Evolutionary conservation across 139 green algal species (phyloP).

Genomic region (Volvox africanus): DNA sequence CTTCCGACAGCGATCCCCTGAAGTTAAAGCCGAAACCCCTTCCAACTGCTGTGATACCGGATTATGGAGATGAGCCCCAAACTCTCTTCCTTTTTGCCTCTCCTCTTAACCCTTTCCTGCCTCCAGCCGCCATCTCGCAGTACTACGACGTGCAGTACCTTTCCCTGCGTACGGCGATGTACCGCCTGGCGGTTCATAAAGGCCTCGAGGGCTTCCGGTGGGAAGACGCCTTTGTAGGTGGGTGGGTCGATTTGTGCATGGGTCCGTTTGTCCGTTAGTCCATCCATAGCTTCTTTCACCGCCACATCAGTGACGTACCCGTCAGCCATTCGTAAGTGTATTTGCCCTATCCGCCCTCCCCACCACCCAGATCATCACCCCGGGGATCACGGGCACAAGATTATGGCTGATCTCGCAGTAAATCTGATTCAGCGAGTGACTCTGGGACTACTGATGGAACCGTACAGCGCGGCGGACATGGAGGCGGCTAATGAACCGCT

Average conservation of each 20-base stretch:
- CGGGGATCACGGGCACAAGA: conserved; percentile 33
- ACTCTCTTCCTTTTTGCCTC: too few species aligned
- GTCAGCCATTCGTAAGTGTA: too few species aligned
- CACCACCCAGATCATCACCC: conserved; percentile 37
- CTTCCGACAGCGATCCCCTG: too few species aligned
- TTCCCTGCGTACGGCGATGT: conserved; percentile 33
- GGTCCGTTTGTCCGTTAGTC: too few species aligned
- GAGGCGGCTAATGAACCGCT: conserved; percentile 2
- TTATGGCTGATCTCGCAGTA: conserved; percentile 28
- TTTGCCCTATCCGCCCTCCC: too few species aligned
- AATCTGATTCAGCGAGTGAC: conserved; percentile 26
- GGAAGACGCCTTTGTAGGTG: conserved; percentile 40
- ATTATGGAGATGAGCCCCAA: too few species aligned
- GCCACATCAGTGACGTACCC: too few species aligned
- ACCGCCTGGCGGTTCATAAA: conserved; percentile 29
- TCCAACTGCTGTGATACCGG: too few species aligned
- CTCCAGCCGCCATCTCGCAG: conserved; percentile 13
- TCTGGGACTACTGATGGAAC: conserved; percentile 33
- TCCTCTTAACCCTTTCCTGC: too few species aligned
- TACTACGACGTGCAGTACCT: conserved; percentile 47
- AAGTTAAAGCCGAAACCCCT: too few species aligned
- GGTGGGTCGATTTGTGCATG: neutral
- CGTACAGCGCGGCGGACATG: neutral
- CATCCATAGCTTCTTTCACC: too few species aligned
- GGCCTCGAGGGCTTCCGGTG: conserved; percentile 12